A percentile compares a stretch with the other conserved stretches of the same genome.
Evolutionary conservation across 2,329 filamentous ascomycete species (phyloP).

Genomic region (Sordariomycetes sp.): DNA sequence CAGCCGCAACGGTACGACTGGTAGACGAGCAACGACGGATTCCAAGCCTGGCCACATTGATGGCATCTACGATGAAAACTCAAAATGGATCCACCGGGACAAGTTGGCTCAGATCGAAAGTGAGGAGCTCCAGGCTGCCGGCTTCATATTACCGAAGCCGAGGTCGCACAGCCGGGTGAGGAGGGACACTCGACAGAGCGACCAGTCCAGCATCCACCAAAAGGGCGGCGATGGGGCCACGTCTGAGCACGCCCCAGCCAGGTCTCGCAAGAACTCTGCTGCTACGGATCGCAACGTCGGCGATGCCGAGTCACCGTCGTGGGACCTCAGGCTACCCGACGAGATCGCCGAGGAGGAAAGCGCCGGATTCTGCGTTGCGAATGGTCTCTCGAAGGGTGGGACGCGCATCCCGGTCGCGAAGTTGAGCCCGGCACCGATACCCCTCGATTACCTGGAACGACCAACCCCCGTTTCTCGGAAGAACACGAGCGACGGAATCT

Average conservation of each 20-base stretch:
- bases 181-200: conserved; percentile 7
- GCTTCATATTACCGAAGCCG: conserved; percentile 46
- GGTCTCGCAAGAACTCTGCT: conserved; percentile 9
- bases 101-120: conserved; percentile 74
- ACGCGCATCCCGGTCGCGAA: conserved; percentile 84
- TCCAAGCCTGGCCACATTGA: not conserved
- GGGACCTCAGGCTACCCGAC: conserved; percentile 66
- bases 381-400: conserved; percentile 41
- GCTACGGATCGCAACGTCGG: conserved; percentile 21
- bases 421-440: conserved; percentile 63
- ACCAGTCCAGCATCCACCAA: conserved; percentile 1
- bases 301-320: conserved; percentile 33
- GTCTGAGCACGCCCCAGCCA: conserved; percentile 6
- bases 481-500: conserved; percentile 21
- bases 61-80: conserved; percentile 36
- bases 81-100: conserved; percentile 77
- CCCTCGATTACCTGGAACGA: conserved; percentile 58
- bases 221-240: not conserved
- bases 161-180: conserved; percentile 35
- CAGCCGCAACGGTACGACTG: not conserved
- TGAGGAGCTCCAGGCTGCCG: conserved; percentile 66
- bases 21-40: not conserved
- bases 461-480: conserved; percentile 51
- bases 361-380: conserved; percentile 35
- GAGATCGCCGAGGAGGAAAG: conserved; percentile 55